Conservation (phyloP, 2,329 filamentous ascomycete genomes). For the Scytalidium sp. region DNA sequence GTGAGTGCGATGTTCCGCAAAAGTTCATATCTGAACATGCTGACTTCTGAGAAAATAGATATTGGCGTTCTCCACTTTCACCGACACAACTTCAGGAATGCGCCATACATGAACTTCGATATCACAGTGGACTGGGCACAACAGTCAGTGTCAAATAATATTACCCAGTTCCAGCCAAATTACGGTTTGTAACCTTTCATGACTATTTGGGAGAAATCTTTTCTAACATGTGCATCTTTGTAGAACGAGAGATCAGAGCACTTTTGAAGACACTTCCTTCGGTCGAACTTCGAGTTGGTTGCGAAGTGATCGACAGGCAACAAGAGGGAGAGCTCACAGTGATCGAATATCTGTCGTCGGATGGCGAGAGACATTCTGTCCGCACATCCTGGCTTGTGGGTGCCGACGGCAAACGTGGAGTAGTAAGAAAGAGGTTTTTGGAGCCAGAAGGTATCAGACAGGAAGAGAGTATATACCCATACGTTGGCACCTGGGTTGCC, state of each 20-base stretch:
- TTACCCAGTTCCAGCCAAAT: conserved; percentile 6
- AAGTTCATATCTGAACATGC: not conserved
- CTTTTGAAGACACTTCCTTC: not conserved
- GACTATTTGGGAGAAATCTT: not conserved
- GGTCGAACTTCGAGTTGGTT: not conserved
- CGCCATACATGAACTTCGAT: conserved; percentile 2
- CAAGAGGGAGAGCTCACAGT: not conserved
- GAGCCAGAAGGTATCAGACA: conserved; percentile 4
- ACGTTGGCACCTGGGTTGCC: conserved; percentile 41
- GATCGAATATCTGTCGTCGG: conserved; percentile 1
- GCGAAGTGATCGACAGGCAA: conserved; percentile 1
- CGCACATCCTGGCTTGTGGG: conserved; percentile 7
- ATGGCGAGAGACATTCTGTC: not conserved
- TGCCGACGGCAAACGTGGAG: conserved; percentile 9
- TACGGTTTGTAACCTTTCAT: conserved; percentile 1
- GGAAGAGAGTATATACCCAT: no score
- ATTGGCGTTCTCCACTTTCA: conserved; percentile 5
- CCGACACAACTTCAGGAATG: conserved; percentile 1
- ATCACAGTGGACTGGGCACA: conserved; percentile 1
- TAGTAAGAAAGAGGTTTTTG: conserved; percentile 11
- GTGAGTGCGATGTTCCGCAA: not conserved
- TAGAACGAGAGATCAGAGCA: not conserved
- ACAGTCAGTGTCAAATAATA: conserved; percentile 3
- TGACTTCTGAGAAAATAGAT: not conserved
- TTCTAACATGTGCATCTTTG: not conserved